Conservation (phyloP, 371 early-diverging fungal species). For the Sporodiniella umbellata region DNA sequence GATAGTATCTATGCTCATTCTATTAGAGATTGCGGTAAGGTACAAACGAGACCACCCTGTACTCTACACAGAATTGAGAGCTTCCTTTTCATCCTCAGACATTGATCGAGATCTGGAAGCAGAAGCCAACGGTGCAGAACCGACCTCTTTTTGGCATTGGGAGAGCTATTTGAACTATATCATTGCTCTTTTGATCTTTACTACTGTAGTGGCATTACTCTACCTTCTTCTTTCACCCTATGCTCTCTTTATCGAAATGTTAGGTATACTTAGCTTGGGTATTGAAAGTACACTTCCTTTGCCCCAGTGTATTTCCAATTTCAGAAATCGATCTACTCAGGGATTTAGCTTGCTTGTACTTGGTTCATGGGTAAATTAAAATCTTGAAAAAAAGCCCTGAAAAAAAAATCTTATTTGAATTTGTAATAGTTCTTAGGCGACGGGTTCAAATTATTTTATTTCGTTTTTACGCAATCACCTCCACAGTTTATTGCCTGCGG, state of each 20-base stretch:
- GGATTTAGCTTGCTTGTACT: slow-evolving; percentile 51
- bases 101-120: slow-evolving; percentile 15
- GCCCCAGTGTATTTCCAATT: slow-evolving; percentile 59
- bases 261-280: slow-evolving; percentile 46
- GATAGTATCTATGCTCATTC: slow-evolving; percentile 53
- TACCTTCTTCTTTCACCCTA: slow-evolving; percentile 27
- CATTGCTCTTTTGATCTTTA: slow-evolving; percentile 39
- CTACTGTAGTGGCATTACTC: slow-evolving; percentile 28
- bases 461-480: slow-evolving; percentile 52
- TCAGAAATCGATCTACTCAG: slow-evolving; percentile 42
- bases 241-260: slow-evolving; percentile 27
- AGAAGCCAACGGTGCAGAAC: slow-evolving; percentile 11
- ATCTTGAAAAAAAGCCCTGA: background rate
- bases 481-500: slow-evolving; percentile 66
- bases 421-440: slow-evolving; percentile 54
- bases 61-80: slow-evolving; percentile 13
- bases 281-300: slow-evolving; percentile 62
- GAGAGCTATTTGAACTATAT: slow-evolving; percentile 43
- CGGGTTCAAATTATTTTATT: slow-evolving; percentile 61
- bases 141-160: slow-evolving; percentile 34
- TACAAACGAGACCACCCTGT: slow-evolving; percentile 20
- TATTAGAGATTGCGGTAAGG: slow-evolving; percentile 46
- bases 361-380: slow-evolving; percentile 34
- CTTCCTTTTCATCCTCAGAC: slow-evolving; percentile 8
- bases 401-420: background rate